These are phyloP conservation scores for Gillenia trifoliata DNA, from an alignment of 306 rosid species.

Conservation along the genomic window DNA sequence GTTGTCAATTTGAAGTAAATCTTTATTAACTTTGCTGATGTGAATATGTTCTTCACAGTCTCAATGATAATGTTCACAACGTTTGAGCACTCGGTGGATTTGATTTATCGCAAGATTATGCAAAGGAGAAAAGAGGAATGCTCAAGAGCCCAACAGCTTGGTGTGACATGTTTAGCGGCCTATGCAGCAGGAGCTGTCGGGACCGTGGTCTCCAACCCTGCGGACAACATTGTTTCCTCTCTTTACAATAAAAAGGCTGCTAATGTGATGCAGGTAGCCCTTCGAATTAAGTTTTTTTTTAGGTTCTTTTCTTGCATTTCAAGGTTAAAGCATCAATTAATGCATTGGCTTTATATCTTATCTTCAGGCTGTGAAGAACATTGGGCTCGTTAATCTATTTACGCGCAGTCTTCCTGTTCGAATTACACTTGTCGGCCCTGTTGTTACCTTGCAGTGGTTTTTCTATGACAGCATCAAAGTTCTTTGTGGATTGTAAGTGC, in stretches of 20 bases:
- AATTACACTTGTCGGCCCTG: slow-evolving; percentile 75
- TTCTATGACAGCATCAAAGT: slow-evolving; percentile 87
- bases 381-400: slow-evolving; percentile 69
- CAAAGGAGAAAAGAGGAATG: slow-evolving; percentile 54
- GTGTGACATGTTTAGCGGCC: slow-evolving; percentile 63
- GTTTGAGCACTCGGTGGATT: slow-evolving; percentile 68
- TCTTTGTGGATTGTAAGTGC: slow-evolving; percentile 80
- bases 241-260: slow-evolving; percentile 64
- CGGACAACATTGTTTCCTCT: slow-evolving; percentile 58
- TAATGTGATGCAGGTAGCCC: slow-evolving; percentile 48
- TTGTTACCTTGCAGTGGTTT: slow-evolving; percentile 88
- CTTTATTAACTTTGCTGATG: slow-evolving; percentile 9
- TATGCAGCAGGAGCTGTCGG: slow-evolving; percentile 62
- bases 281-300: slow-evolving; percentile 9
- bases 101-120: slow-evolving; percentile 42
- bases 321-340: background rate
- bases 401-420: slow-evolving; percentile 91
- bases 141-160: slow-evolving; percentile 62
- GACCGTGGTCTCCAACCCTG: slow-evolving; percentile 61
- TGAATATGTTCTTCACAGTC: slow-evolving; percentile 35
- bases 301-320: background rate
- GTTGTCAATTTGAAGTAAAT: background rate
- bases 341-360: background rate
- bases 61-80: slow-evolving; percentile 63
- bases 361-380: slow-evolving; percentile 71